Evolutionary conservation across 106 monocot species (phyloP).

Genomic region (Agapanthus africanus): DNA sequence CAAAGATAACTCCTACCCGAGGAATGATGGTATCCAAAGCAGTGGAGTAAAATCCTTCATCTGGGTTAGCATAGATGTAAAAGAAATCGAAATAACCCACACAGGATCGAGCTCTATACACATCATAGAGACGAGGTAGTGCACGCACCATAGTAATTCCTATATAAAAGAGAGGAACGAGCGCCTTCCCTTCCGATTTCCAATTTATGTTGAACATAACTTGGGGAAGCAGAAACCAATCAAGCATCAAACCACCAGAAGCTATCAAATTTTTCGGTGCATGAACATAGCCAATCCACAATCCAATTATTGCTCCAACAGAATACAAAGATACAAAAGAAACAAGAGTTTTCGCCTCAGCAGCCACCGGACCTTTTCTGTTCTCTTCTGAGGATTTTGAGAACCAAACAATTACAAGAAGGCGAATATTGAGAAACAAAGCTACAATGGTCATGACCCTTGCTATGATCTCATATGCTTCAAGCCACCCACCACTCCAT

Average conservation of each 20-base stretch:
- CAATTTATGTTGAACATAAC: conserved; percentile 38
- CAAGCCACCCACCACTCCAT: conserved; percentile 69
- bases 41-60: conserved; percentile 33
- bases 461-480: conserved; percentile 66
- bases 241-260: conserved; percentile 41
- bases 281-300: conserved; percentile 25
- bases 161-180: conserved; percentile 44
- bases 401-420: conserved; percentile 52
- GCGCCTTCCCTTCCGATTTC: conserved; percentile 43
- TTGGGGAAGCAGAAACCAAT: conserved; percentile 22
- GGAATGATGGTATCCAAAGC: conserved; percentile 63
- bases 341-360: not conserved
- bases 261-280: conserved; percentile 46
- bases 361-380: no score
- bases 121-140: conserved; percentile 71
- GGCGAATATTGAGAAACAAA: conserved; percentile 51
- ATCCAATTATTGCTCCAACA: conserved; percentile 36
- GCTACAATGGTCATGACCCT: conserved; percentile 67
- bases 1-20: conserved; percentile 30
- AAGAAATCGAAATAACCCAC: conserved; percentile 23
- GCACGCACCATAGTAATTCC: conserved; percentile 53
- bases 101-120: conserved; percentile 35
- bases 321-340: conserved; percentile 22
- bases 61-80: conserved; percentile 46
- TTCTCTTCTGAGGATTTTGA: conserved; percentile 27